Evolutionary conservation across 441 rosid species (phyloP).

Genomic region (Gossypium davidsonii): DNA sequence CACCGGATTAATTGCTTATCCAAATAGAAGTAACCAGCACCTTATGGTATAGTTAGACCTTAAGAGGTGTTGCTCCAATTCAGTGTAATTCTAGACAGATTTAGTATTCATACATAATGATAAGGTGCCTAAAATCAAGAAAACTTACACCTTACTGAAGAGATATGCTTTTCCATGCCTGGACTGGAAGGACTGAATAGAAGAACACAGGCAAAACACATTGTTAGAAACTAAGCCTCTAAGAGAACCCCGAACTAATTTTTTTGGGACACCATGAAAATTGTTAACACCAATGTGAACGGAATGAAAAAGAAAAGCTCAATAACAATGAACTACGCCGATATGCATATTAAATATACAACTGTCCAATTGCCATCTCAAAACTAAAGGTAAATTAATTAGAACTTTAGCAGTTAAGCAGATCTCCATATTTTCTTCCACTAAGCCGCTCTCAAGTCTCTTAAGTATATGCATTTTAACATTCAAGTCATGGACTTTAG

Average conservation of each 20-base stretch:
- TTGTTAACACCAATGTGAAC: neutral
- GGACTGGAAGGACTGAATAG: constrained; percentile 64
- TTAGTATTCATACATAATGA: neutral
- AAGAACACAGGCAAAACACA: constrained; percentile 27
- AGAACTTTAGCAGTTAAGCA: neutral
- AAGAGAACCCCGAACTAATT: neutral
- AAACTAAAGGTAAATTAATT: neutral
- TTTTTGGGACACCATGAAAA: neutral
- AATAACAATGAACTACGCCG: constrained; percentile 1
- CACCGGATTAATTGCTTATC: neutral
- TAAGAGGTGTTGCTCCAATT: neutral
- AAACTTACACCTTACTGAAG: constrained; percentile 93
- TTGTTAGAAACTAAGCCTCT: constrained; percentile 33
- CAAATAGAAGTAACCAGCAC: neutral
- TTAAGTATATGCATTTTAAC: neutral
- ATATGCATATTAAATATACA: neutral
- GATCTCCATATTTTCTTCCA: neutral
- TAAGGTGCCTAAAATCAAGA: constrained; percentile 27
- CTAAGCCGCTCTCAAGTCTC: neutral
- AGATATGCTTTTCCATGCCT: constrained; percentile 97
- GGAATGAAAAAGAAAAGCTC: neutral
- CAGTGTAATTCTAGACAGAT: neutral
- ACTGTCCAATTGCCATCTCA: neutral
- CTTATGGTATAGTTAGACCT: constrained; percentile 2
- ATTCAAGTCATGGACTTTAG: neutral